A percentile compares a stretch with the other conserved stretches of the same genome.
Evolutionary conservation across 768 basidiomycete genomes (phyloP).

Genomic region (Tylopilus rubrobrunneus): DNA sequence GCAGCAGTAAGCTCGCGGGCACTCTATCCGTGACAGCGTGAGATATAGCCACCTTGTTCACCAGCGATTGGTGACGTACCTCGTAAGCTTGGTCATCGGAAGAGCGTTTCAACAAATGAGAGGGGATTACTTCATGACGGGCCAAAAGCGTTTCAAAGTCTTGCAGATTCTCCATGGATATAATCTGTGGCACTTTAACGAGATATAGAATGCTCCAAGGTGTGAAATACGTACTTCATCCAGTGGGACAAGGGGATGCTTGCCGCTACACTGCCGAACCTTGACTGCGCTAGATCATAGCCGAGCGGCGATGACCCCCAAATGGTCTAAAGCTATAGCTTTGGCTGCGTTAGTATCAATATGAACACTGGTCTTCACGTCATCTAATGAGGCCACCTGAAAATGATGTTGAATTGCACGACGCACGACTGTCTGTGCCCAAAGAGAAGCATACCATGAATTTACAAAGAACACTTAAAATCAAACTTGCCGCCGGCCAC

Average conservation of each 20-base stretch:
- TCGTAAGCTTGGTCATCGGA: conserved; percentile 79
- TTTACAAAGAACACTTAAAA: conserved; percentile 76
- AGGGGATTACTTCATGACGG: conserved; percentile 61
- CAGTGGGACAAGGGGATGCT: conserved; percentile 47
- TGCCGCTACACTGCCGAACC: conserved; percentile 32
- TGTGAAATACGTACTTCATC: conserved; percentile 55
- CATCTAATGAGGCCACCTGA: conserved; percentile 80
- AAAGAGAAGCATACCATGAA: conserved; percentile 63
- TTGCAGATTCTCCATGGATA: conserved; percentile 45
- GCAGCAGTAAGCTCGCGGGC: conserved; percentile 79
- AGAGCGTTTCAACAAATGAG: conserved; percentile 66
- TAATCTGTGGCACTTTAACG: conserved; percentile 40
- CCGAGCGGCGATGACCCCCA: conserved; percentile 87
- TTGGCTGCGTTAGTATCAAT: conserved; percentile 83
- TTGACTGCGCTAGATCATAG: conserved; percentile 58
- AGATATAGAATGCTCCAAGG: neutral
- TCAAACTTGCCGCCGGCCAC: conserved; percentile 89
- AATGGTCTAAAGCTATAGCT: conserved; percentile 86
- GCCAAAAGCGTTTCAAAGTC: conserved; percentile 56
- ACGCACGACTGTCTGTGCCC: neutral
- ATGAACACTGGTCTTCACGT: conserved; percentile 61
- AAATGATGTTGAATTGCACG: neutral
- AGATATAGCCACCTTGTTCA: neutral
- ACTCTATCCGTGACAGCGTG: conserved; percentile 40
- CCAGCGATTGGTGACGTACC: conserved; percentile 39